Percentiles rank a stretch among this genome's conserved stretches.
These are phyloP conservation scores for Lichenothelia convexa DNA, from an alignment of 495 filamentous ascomycete species.

Conservation along the genomic window DNA sequence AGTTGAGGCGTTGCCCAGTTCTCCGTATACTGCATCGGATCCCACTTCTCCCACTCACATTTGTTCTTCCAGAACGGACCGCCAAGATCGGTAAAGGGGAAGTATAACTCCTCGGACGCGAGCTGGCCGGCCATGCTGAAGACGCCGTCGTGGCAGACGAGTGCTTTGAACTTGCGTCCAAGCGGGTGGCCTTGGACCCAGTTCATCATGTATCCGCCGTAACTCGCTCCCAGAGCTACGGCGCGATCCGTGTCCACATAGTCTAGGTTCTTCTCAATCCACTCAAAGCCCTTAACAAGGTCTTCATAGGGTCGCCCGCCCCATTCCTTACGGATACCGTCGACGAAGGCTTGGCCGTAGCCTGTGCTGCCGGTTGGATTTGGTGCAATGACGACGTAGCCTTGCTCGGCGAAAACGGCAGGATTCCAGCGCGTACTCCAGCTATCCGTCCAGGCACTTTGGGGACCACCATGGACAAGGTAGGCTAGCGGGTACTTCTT, in stretches of 20 bases:
- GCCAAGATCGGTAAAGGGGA: slow-evolving; percentile 23
- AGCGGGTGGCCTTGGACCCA: slow-evolving; percentile 38
- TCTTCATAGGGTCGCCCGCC: slow-evolving; percentile 37
- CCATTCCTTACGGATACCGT: slow-evolving; percentile 31
- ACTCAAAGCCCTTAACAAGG: slow-evolving; percentile 32
- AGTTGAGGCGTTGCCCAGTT: slow-evolving; percentile 77
- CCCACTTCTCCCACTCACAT: slow-evolving; percentile 57
- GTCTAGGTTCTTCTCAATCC: slow-evolving; percentile 28
- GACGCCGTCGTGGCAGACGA: slow-evolving; percentile 51
- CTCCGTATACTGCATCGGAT: slow-evolving; percentile 47
- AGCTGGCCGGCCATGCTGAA: slow-evolving; percentile 33
- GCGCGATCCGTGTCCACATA: slow-evolving; percentile 31
- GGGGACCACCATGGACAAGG: slow-evolving; percentile 36
- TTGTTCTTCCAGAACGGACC: slow-evolving; percentile 27
- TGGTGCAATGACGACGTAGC: slow-evolving; percentile 35
- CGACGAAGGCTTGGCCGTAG: slow-evolving; percentile 30
- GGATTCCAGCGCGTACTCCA: slow-evolving; percentile 35
- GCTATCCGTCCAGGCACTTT: slow-evolving; percentile 28
- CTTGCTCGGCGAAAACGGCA: slow-evolving; percentile 37
- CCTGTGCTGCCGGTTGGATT: slow-evolving; percentile 35
- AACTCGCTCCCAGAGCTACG: slow-evolving; percentile 32
- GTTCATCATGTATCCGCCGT: slow-evolving; percentile 17
- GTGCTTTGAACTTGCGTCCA: slow-evolving; percentile 33
- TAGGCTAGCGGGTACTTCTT: slow-evolving; percentile 33
- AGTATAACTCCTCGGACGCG: slow-evolving; percentile 31